Percentiles rank a stretch among this genome's conserved stretches.
Conservation (phyloP, 768 basidiomycete species). For the Tulasnella sp. region DNA sequence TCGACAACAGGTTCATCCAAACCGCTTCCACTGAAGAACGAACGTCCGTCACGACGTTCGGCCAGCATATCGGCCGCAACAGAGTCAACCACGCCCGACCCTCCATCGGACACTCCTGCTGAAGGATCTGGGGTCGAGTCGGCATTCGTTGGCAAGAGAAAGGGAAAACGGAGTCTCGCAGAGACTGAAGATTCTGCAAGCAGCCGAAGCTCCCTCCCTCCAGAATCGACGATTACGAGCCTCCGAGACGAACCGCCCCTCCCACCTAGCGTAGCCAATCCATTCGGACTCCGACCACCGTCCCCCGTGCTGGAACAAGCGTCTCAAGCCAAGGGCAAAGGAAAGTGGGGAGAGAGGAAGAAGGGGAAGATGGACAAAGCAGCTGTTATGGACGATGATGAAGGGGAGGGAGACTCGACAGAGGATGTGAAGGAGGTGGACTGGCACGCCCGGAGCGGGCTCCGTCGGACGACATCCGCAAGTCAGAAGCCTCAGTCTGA, state of each 20-base stretch:
- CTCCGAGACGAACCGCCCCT: neutral
- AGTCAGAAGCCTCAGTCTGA: neutral
- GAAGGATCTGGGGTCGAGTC: neutral
- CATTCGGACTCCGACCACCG: constrained; percentile 10
- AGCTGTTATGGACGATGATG: constrained; percentile 5
- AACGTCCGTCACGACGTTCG: neutral
- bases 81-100: neutral
- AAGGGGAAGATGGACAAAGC: constrained; percentile 13
- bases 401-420: neutral
- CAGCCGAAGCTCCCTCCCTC: neutral
- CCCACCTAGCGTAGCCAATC: constrained; percentile 4
- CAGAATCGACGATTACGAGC: neutral
- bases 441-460: neutral
- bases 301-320: constrained; percentile 10
- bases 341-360: constrained; percentile 19
- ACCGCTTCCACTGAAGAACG: neutral
- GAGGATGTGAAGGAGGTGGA: constrained; percentile 8
- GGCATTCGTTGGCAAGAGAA: neutral
- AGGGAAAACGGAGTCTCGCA: neutral
- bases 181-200: neutral
- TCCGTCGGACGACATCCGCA: neutral
- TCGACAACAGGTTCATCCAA: neutral
- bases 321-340: constrained; percentile 4
- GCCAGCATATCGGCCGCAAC: neutral
- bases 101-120: neutral